phyloP scores from a whole-genome alignment of 495 filamentous ascomycete genomes.

The Penicillium bovifimosum region DNA sequence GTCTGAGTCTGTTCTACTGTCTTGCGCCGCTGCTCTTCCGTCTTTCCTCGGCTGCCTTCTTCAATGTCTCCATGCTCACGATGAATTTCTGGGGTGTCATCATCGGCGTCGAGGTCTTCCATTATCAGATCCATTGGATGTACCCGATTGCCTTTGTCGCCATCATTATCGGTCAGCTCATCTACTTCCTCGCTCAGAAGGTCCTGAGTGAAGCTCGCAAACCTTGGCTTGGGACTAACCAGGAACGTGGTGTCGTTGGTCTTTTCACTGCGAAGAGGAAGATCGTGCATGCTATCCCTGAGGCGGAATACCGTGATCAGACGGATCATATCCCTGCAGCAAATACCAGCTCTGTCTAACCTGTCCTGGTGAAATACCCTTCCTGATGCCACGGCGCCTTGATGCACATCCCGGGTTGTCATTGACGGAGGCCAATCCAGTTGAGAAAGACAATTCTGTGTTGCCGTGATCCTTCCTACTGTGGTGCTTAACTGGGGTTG shows the following conservation, averaged over 20 bases:
- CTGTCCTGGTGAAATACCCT: background rate
- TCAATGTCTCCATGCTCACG: conserved; percentile 91
- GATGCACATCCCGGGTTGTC: background rate
- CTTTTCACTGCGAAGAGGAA: conserved; percentile 83
- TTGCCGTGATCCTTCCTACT: background rate
- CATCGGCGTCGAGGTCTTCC: conserved; percentile 83
- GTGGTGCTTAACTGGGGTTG: background rate
- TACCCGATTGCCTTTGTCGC: conserved; percentile 94
- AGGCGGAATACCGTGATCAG: conserved; percentile 5
- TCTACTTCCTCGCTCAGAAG: conserved; percentile 76
- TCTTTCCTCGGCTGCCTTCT: conserved; percentile 85
- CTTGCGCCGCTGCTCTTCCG: conserved; percentile 82
- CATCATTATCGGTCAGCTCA: conserved; percentile 75
- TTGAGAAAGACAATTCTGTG: background rate
- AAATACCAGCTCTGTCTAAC: conserved; percentile 15
- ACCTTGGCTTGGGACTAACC: conserved; percentile 85
- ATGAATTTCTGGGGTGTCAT: conserved; percentile 96
- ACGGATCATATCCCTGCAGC: conserved; percentile 1
- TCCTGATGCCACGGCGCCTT: background rate
- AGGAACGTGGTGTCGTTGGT: conserved; percentile 75
- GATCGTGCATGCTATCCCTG: conserved; percentile 42
- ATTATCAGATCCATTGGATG: conserved; percentile 74
- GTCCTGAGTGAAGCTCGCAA: conserved; percentile 82
- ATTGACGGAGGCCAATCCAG: background rate
- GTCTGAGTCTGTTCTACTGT: conserved; percentile 78